A percentile compares a stretch with the other conserved stretches of the same genome.
phyloP scores from a whole-genome alignment of 2,329 filamentous ascomycete species.

The Sarocladium brachiariae region DNA sequence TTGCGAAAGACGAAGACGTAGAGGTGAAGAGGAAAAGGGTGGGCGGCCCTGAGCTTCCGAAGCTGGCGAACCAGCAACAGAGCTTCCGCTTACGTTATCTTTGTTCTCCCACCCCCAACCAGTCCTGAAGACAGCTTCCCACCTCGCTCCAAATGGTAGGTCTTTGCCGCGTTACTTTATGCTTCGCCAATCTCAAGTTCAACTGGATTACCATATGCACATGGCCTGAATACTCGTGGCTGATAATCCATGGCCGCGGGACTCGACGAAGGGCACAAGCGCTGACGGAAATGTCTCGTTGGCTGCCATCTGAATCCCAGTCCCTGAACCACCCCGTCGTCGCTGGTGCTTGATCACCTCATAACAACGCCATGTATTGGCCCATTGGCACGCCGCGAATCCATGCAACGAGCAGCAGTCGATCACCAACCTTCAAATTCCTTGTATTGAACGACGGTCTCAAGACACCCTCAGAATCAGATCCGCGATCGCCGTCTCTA shows the following conservation, averaged over 20 bases:
- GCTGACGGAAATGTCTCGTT: constrained; percentile 7
- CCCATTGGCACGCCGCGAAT: constrained; percentile 77
- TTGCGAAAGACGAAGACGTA: too few species aligned
- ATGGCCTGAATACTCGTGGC: not conserved
- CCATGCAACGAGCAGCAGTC: constrained; percentile 69
- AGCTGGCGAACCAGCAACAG: too few species aligned
- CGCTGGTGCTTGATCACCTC: not conserved
- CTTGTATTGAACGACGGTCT: constrained; percentile 55
- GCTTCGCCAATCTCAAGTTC: too few species aligned
- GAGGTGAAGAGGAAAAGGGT: not conserved
- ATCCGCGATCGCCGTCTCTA: constrained; percentile 20
- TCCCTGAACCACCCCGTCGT: not conserved
- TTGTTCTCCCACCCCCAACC: not conserved
- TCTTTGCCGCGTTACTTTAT: not conserved
- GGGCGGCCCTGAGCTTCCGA: not conserved
- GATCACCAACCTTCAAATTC: constrained; percentile 41
- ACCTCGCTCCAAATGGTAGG: too few species aligned
- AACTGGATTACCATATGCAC: not conserved
- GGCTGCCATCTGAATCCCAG: not conserved
- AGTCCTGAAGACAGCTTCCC: not conserved
- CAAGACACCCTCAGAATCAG: constrained; percentile 24
- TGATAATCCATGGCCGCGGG: not conserved
- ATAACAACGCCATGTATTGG: constrained; percentile 69
- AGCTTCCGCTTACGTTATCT: constrained; percentile 2
- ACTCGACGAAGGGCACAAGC: not conserved